These are phyloP conservation scores for Cantharellus anzutake DNA, from an alignment of 768 basidiomycete species.

Conservation along the genomic window DNA sequence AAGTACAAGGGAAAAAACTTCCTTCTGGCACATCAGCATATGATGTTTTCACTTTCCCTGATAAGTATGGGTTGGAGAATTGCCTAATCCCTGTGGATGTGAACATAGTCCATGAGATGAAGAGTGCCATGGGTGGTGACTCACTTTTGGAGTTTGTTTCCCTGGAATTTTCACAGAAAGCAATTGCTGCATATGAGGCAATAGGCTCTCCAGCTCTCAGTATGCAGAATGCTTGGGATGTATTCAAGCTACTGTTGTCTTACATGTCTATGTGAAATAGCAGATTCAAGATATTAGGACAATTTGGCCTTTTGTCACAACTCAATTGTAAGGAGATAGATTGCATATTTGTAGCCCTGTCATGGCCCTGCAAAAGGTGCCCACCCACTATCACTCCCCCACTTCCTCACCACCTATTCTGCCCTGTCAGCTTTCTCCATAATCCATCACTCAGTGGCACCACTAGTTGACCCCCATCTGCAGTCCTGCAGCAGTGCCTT, in stretches of 20 bases:
- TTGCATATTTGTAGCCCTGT: not conserved
- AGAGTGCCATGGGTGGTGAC: slow-evolving; percentile 12
- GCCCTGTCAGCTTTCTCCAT: not conserved
- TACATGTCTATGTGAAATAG: slow-evolving; percentile 5
- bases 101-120: slow-evolving; percentile 14
- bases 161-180: slow-evolving; percentile 14
- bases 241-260: slow-evolving; percentile 14
- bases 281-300: not conserved
- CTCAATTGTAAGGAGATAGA: not conserved
- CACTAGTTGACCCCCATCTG: not conserved
- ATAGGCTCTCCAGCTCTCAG: slow-evolving; percentile 10
- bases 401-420: not conserved
- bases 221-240: slow-evolving; percentile 16
- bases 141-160: slow-evolving; percentile 17
- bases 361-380: not conserved
- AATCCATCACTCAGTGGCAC: not conserved
- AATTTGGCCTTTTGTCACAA: not conserved
- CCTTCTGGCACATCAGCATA: slow-evolving; percentile 22
- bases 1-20: slow-evolving; percentile 17
- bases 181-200: slow-evolving; percentile 10
- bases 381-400: not conserved
- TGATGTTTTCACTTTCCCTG: slow-evolving; percentile 14
- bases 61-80: slow-evolving; percentile 15
- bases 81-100: slow-evolving; percentile 15
- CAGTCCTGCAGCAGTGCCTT: not conserved